A percentile compares a stretch with the other conserved stretches of the same genome.
Evolutionary conservation across 768 basidiomycete genomes (phyloP).

Genomic region (Lepiota subincarnata): DNA sequence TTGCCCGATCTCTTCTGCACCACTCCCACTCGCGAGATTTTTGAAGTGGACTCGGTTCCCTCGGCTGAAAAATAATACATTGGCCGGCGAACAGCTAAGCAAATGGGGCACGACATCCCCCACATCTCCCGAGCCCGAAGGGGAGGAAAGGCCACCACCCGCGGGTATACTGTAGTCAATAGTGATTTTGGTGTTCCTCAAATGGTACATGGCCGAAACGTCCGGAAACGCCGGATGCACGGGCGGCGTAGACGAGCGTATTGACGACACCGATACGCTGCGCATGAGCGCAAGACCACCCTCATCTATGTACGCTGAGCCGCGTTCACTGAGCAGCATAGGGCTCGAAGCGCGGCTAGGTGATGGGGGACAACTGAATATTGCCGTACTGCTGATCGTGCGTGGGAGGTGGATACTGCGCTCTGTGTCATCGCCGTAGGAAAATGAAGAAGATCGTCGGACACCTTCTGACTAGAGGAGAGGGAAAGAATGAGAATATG

Average conservation of each 20-base stretch:
- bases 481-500: neutral
- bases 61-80: constrained; percentile 46
- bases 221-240: constrained; percentile 27
- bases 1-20: constrained; percentile 41
- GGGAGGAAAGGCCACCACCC: neutral
- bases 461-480: neutral
- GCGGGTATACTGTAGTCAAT: constrained; percentile 29
- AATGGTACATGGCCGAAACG: constrained; percentile 29
- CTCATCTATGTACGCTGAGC: constrained; percentile 22
- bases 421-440: constrained; percentile 9
- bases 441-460: constrained; percentile 9
- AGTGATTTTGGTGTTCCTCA: constrained; percentile 29
- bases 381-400: constrained; percentile 11
- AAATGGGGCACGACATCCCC: constrained; percentile 20
- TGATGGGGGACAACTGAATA: constrained; percentile 10
- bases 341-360: constrained; percentile 16
- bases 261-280: constrained; percentile 28
- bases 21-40: constrained; percentile 29
- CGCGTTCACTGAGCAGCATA: constrained; percentile 15
- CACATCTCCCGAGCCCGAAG: constrained; percentile 10
- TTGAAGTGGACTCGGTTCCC: constrained; percentile 54
- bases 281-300: constrained; percentile 28
- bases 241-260: constrained; percentile 17
- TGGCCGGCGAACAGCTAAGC: constrained; percentile 41
- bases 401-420: constrained; percentile 13